phyloP scores from a whole-genome alignment of 176 grass and related monocot genomes.

The Paspalum vaginatum region DNA sequence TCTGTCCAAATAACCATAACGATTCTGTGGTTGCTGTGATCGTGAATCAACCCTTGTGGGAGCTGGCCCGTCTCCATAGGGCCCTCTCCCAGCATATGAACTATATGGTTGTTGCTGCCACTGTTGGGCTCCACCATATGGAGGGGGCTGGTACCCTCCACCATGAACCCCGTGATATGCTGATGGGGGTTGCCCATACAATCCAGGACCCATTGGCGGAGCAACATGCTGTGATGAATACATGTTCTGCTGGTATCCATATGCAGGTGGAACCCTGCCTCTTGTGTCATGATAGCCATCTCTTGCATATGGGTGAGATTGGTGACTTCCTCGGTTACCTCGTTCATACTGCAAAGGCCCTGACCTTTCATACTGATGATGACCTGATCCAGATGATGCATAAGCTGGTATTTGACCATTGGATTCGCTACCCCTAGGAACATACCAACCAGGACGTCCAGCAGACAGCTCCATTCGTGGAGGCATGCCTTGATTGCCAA shows the following conservation, averaged over 20 bases:
- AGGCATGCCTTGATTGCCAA: conserved; percentile 34
- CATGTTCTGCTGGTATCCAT: conserved; percentile 48
- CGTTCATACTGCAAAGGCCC: conserved; percentile 39
- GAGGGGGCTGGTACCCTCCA: conserved; percentile 39
- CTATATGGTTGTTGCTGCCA: conserved; percentile 41
- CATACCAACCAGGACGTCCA: conserved; percentile 51
- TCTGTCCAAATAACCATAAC: conserved; percentile 47
- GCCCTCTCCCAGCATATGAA: conserved; percentile 35
- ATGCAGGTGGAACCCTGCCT: conserved; percentile 34
- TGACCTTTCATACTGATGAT: conserved; percentile 54
- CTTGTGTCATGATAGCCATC: conserved; percentile 41
- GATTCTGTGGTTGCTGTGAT: conserved; percentile 45
- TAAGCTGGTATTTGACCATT: conserved; percentile 44
- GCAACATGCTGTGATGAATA: conserved; percentile 49
- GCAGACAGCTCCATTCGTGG: conserved; percentile 44
- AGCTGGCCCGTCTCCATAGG: conserved; percentile 32
- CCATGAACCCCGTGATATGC: conserved; percentile 30
- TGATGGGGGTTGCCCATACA: conserved; percentile 45
- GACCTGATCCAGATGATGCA: conserved; percentile 44
- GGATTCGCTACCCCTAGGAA: conserved; percentile 29
- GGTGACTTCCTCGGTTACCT: conserved; percentile 45
- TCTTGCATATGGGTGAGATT: conserved; percentile 44
- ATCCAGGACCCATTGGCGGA: conserved; percentile 43
- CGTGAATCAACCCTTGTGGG: conserved; percentile 29
- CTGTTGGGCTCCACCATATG: conserved; percentile 38